Evolutionary conservation across 768 basidiomycete species (phyloP), one percentile per base, ranked within the genome.

Genomic region (Russula griseocarnosa): DNA sequence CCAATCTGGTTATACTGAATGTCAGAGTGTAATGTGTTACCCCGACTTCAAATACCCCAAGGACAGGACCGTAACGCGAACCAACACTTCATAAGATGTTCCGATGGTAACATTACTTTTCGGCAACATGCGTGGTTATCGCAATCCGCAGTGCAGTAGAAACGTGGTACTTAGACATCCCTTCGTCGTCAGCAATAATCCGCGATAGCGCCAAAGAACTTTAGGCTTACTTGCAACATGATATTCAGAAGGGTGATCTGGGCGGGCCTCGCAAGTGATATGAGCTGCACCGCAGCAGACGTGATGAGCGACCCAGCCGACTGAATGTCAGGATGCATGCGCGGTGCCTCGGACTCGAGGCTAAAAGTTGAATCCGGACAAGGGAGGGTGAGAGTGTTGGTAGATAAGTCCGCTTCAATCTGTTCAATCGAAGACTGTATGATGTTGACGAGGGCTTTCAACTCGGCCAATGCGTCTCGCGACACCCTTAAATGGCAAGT

Each of bases 61-160:
- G n/a, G n/a, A n/a, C n/a, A n/a, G n/a, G n/a, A n/a, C n/a, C n/a
- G n/a, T n/a, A n/a, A n/a, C n/a, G n/a, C n/a, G n/a, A n/a, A n/a
- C n/a, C n/a, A n/a, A n/a, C n/a, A n/a, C n/a, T n/a, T n/a, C n/a
- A n/a, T n/a, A n/a, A n/a, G n/a, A n/a, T n/a, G n/a, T n/a, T n/a
- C n/a, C n/a, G n/a, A n/a, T n/a, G n/a, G n/a, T n/a, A 9, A 38
- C 18, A 18, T 51, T 55, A 66, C 66, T 47, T 55, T 18, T 69
- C 66, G 9, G 66, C 59, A 26, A 67, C 60, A 46, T 60, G 60
- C 5, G 42, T 46, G 28, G 16, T 24, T 18, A 46, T 7, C 5
- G 60, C 59, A 34, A 40, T 44, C 40, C 59, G 10, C 13, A 60
- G 1, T 11, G 51, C 59, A 24, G 22, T 34, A 30, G 40, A 53